Evolutionary conservation across 805 yeast genomes (phyloP).

Genomic region (Spathaspora girioi): DNA sequence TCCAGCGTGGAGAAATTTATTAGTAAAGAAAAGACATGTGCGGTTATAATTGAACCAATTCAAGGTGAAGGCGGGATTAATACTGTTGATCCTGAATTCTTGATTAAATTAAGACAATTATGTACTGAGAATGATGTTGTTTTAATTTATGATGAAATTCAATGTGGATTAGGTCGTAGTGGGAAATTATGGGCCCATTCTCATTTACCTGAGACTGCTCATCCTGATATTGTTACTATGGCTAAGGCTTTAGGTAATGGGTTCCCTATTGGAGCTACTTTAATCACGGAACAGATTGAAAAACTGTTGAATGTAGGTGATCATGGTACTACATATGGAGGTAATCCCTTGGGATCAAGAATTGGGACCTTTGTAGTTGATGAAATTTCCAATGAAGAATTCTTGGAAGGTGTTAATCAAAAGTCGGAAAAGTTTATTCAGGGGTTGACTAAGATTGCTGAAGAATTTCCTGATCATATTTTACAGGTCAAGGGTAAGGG

Average conservation of each 20-base stretch:
- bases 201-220: slow-evolving; percentile 69
- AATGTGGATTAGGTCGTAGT: slow-evolving; percentile 92
- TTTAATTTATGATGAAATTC: slow-evolving; percentile 91
- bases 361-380: slow-evolving; percentile 75
- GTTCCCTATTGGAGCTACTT: slow-evolving; percentile 91
- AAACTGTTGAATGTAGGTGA: slow-evolving; percentile 78
- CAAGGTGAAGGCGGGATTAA: slow-evolving; percentile 98
- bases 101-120: slow-evolving; percentile 59
- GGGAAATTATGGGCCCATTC: slow-evolving; percentile 94
- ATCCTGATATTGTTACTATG: slow-evolving; percentile 90
- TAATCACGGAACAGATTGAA: slow-evolving; percentile 80
- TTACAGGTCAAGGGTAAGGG: slow-evolving; percentile 84
- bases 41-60: slow-evolving; percentile 92
- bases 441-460: slow-evolving; percentile 47
- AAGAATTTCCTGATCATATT: slow-evolving; percentile 58
- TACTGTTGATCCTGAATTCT: slow-evolving; percentile 60
- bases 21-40: slow-evolving; percentile 66
- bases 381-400: slow-evolving; percentile 56
- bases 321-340: slow-evolving; percentile 98
- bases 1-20: slow-evolving; percentile 55
- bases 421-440: slow-evolving; percentile 57
- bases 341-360: slow-evolving; percentile 88
- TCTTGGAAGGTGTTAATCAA: slow-evolving; percentile 55
- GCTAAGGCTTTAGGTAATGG: slow-evolving; percentile 98
- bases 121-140: slow-evolving; percentile 69